Conservation (phyloP, 768 basidiomycete genomes). For the Termitomyces sp. region DNA sequence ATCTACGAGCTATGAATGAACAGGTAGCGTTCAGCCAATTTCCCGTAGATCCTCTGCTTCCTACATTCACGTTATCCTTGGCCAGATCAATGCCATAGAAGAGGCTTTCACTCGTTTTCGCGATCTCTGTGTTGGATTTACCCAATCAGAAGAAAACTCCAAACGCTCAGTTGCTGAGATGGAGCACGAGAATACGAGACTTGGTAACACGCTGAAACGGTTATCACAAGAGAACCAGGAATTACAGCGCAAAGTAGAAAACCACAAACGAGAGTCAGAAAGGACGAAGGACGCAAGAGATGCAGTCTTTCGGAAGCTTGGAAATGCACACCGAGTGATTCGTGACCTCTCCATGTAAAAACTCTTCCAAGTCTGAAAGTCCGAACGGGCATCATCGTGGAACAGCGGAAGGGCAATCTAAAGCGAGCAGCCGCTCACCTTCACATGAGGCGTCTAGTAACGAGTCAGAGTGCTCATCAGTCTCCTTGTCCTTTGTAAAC, state of each 20-base stretch:
- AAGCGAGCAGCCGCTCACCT: not conserved
- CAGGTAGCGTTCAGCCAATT: slow-evolving; percentile 15
- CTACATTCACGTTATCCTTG: not conserved
- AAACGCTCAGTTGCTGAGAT: slow-evolving; percentile 29
- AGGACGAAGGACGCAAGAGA: slow-evolving; percentile 27
- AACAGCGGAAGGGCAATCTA: not conserved
- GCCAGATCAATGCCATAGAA: slow-evolving; percentile 11
- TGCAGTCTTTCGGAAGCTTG: slow-evolving; percentile 25
- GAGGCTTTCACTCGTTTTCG: slow-evolving; percentile 11
- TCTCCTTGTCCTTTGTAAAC: not conserved
- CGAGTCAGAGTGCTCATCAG: slow-evolving; percentile 4
- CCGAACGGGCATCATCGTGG: not conserved
- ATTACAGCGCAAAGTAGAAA: slow-evolving; percentile 22
- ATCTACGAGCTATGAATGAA: slow-evolving; percentile 19
- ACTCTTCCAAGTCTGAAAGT: not conserved
- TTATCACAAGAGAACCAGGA: slow-evolving; percentile 27
- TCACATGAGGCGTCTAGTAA: slow-evolving; percentile 1
- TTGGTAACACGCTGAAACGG: slow-evolving; percentile 19
- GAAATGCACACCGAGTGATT: slow-evolving; percentile 33
- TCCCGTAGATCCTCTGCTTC: not conserved
- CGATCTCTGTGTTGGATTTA: slow-evolving; percentile 8
- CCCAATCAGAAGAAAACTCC: slow-evolving; percentile 7
- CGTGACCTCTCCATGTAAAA: slow-evolving; percentile 22
- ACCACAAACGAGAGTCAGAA: slow-evolving; percentile 22
- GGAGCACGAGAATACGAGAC: slow-evolving; percentile 23